Evolutionary conservation across 1,284 basidiomycete species (phyloP).

Genomic region (Xanthoconium separans): DNA sequence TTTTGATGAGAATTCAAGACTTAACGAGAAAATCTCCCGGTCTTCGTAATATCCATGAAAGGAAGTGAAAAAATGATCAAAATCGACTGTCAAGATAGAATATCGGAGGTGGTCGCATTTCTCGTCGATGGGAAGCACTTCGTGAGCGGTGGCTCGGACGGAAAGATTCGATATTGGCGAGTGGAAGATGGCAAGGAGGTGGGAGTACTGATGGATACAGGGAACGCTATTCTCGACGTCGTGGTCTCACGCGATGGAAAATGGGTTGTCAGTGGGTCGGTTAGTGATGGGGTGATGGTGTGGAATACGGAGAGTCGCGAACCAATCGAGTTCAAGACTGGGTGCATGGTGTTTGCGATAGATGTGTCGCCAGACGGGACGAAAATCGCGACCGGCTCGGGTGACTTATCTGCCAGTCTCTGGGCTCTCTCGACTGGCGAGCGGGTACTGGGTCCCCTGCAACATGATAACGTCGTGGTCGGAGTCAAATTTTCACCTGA

Average conservation of each 20-base stretch:
- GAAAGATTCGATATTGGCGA: constrained; percentile 4
- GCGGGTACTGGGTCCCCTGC: constrained; percentile 2
- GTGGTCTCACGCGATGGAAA: neutral
- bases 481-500: neutral
- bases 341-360: neutral
- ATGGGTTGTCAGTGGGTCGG: constrained; percentile 4
- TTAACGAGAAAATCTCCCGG: too few species aligned
- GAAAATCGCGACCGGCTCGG: constrained; percentile 8
- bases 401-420: constrained; percentile 5
- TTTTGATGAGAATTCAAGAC: too few species aligned
- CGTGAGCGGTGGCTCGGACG: neutral
- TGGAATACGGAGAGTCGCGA: constrained; percentile 1
- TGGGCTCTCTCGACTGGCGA: constrained; percentile 8
- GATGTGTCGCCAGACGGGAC: constrained; percentile 9
- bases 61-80: neutral
- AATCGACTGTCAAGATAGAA: neutral
- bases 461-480: neutral
- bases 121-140: neutral
- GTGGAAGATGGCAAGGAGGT: constrained; percentile 3
- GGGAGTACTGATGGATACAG: neutral
- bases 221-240: neutral
- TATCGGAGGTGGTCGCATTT: neutral
- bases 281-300: neutral
- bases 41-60: neutral
- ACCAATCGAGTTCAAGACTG: neutral